Percentiles rank a stretch among this genome's conserved stretches.
phyloP scores from a whole-genome alignment of 352 stramenopile genomes.

The Globisporangium carolinianum region DNA sequence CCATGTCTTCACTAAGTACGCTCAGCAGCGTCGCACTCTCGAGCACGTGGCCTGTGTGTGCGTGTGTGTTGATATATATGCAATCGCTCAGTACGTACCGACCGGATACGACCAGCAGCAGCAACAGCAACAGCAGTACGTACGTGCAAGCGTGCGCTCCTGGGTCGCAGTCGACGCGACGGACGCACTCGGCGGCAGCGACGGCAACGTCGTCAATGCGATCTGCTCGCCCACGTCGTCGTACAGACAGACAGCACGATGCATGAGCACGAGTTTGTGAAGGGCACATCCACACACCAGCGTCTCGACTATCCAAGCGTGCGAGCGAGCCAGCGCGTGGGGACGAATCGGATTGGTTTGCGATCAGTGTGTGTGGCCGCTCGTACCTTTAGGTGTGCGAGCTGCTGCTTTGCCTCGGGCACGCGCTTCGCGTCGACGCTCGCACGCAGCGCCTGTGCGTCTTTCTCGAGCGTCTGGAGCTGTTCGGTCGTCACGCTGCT shows the following conservation, averaged over 20 bases:
- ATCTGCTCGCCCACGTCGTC: slow-evolving; percentile 34
- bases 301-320: too few species aligned
- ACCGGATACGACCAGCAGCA: too few species aligned
- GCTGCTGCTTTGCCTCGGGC: slow-evolving; percentile 31
- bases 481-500: slow-evolving; percentile 20
- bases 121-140: slow-evolving; percentile 5
- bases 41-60: slow-evolving; percentile 60
- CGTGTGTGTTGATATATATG: neutral
- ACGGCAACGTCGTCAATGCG: slow-evolving; percentile 74
- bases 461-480: slow-evolving; percentile 46
- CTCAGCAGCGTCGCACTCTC: slow-evolving; percentile 88
- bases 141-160: slow-evolving; percentile 76
- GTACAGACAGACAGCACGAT: neutral
- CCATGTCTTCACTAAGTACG: slow-evolving; percentile 79
- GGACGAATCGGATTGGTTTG: neutral
- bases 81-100: too few species aligned
- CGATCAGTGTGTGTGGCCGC: neutral
- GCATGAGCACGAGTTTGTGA: neutral
- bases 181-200: slow-evolving; percentile 63
- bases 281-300: neutral
- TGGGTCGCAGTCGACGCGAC: slow-evolving; percentile 43
- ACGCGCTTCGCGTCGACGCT: slow-evolving; percentile 44
- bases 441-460: slow-evolving; percentile 56
- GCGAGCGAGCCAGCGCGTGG: too few species aligned
- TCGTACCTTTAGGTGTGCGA: slow-evolving; percentile 60